Evolutionary conservation across 140 eudicot species (phyloP).

Genomic region (Stevia rebaudiana): DNA sequence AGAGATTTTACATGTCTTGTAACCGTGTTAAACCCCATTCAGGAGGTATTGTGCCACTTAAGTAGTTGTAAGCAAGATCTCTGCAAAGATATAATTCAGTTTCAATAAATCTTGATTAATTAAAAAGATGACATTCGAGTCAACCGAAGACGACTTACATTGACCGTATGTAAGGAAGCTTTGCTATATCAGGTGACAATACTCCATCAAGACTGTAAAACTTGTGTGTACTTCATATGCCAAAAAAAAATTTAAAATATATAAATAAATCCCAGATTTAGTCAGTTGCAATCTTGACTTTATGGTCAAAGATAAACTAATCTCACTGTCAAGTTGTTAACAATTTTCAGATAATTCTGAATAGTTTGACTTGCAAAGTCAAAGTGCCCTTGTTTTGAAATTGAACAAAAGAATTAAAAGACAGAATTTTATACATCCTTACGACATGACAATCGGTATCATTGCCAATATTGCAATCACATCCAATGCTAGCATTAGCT

Average conservation of each 20-base stretch:
- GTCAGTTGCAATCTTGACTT: conserved; percentile 4
- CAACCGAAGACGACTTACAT: conserved; percentile 41
- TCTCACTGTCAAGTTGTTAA: neutral
- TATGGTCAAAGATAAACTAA: conserved; percentile 7
- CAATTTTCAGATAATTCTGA: neutral
- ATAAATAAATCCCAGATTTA: neutral
- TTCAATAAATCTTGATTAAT: neutral
- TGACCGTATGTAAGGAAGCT: conserved; percentile 57
- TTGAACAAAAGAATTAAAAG: conserved; percentile 16
- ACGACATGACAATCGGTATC: conserved; percentile 55
- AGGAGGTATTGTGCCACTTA: conserved; percentile 64
- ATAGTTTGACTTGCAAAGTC: conserved; percentile 15
- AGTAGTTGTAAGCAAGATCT: conserved; percentile 74
- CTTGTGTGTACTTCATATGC: conserved; percentile 55
- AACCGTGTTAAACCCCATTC: conserved; percentile 66
- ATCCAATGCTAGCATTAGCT: conserved; percentile 44
- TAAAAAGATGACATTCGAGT: neutral
- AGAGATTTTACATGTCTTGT: conserved; percentile 40
- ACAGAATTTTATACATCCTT: conserved; percentile 48
- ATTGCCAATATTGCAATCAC: conserved; percentile 54
- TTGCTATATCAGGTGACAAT: conserved; percentile 59
- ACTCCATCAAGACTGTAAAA: conserved; percentile 68
- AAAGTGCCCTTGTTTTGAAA: conserved; percentile 1
- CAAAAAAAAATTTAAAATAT: no score
- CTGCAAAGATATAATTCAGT: conserved; percentile 30